Evolutionary conservation across 73 alveolate genomes (phyloP).

Genomic region (Vitrella brassicaformis): DNA sequence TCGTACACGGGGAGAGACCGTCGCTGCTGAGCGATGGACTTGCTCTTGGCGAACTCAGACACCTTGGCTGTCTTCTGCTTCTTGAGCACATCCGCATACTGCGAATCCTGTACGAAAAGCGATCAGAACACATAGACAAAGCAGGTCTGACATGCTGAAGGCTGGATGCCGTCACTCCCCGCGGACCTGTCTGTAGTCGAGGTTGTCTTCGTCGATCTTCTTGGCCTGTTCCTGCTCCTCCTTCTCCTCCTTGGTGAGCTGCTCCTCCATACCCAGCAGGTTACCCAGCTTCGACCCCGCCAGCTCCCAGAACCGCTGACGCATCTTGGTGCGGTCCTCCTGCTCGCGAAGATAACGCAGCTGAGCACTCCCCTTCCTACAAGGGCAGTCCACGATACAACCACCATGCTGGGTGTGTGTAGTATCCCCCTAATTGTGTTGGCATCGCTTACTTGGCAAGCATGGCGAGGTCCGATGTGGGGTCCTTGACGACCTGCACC

Average conservation of each 20-base stretch:
- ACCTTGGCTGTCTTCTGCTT: slow-evolving; percentile 65
- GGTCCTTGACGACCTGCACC: slow-evolving; percentile 94
- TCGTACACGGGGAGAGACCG: slow-evolving; percentile 91
- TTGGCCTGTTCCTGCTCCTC: neutral
- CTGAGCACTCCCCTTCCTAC: slow-evolving; percentile 39
- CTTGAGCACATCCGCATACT: slow-evolving; percentile 74
- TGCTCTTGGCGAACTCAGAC: slow-evolving; percentile 81
- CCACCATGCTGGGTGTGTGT: too few species aligned
- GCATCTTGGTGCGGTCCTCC: slow-evolving; percentile 51
- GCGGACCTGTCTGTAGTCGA: slow-evolving; percentile 4
- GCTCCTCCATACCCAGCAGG: slow-evolving; percentile 29
- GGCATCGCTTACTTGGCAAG: slow-evolving; percentile 94
- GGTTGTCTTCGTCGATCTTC: slow-evolving; percentile 28
- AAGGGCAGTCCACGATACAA: too few species aligned
- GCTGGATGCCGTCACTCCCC: neutral
- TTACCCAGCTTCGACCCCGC: slow-evolving; percentile 41
- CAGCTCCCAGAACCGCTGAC: slow-evolving; percentile 51
- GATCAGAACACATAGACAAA: neutral
- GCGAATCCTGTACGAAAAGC: too few species aligned
- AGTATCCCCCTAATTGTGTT: slow-evolving; percentile 69
- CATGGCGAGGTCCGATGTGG: slow-evolving; percentile 90
- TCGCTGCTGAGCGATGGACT: slow-evolving; percentile 74
- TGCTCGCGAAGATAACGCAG: slow-evolving; percentile 51
- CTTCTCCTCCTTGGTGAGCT: neutral
- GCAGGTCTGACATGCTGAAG: neutral